These are phyloP conservation scores for Nicotiana noctiflora DNA, from an alignment of 257 asterid genomes.

Conservation along the genomic window DNA sequence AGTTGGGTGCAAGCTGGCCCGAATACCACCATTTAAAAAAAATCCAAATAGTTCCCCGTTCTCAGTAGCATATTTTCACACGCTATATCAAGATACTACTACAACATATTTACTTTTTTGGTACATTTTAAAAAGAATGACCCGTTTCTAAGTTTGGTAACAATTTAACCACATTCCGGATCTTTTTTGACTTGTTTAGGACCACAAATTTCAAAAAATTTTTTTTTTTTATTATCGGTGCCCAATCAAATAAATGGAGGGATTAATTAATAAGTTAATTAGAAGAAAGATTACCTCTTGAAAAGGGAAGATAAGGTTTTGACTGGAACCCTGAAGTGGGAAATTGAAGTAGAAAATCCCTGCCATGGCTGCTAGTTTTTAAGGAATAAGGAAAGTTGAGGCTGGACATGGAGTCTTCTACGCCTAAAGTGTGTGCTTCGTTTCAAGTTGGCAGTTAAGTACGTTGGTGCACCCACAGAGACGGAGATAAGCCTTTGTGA, in stretches of 20 bases:
- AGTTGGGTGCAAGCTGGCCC: neutral
- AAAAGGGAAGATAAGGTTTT: slow-evolving; percentile 22
- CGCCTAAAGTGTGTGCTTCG: neutral
- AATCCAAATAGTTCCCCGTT: neutral
- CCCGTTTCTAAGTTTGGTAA: no score
- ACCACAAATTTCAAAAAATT: no score
- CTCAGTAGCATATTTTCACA: neutral
- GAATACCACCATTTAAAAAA: neutral
- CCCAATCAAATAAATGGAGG: no score
- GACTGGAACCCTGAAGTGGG: slow-evolving; percentile 26
- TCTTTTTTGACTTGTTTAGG: no score
- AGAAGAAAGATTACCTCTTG: slow-evolving; percentile 26
- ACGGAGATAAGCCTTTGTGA: slow-evolving; percentile 26
- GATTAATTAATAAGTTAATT: neutral
- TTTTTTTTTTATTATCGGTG: no score
- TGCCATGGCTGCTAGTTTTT: slow-evolving; percentile 23
- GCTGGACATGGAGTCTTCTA: slow-evolving; percentile 37
- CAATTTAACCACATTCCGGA: no score
- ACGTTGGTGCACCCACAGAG: slow-evolving; percentile 24
- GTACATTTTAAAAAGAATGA: no score
- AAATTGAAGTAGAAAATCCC: slow-evolving; percentile 26
- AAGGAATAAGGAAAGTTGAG: slow-evolving; percentile 43
- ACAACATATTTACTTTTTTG: no score
- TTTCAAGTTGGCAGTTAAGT: slow-evolving; percentile 33
- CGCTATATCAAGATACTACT: neutral